Conservation (phyloP, 345 rosid species). For the Microcos paniculata region DNA sequence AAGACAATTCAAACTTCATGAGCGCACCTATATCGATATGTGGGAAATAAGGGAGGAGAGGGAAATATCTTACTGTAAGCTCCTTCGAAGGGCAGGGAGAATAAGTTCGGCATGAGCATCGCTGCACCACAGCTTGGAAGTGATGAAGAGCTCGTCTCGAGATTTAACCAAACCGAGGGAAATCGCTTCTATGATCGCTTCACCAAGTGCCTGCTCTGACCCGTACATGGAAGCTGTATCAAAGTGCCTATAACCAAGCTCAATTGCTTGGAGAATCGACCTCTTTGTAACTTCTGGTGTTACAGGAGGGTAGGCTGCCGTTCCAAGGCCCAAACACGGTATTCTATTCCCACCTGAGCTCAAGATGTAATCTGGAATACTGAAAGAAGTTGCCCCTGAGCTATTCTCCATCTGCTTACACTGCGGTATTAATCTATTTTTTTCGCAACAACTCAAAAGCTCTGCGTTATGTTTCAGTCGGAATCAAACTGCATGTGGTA, state of each 20-base stretch:
- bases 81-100: conserved; percentile 43
- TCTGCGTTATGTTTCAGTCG: no score
- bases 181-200: conserved; percentile 45
- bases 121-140: conserved; percentile 59
- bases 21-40: no score
- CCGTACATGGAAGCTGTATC: conserved; percentile 42
- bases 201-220: conserved; percentile 42
- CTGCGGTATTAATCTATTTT: no score
- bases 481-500: no score
- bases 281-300: neutral
- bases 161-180: conserved; percentile 37
- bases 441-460: no score
- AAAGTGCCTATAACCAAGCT: conserved; percentile 45
- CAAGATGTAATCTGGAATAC: neutral
- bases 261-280: conserved; percentile 36
- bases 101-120: conserved; percentile 56
- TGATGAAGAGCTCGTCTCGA: conserved; percentile 54
- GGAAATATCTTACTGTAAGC: conserved; percentile 32
- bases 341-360: neutral
- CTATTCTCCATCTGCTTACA: no score
- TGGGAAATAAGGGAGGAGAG: no score
- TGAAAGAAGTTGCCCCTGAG: no score
- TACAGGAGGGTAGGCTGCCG: neutral
- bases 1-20: neutral
- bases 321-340: neutral